Evolutionary conservation across 1,284 basidiomycete species (phyloP), one percentile per base, ranked within the genome.

Genomic region (Ceratobasidium sp.): DNA sequence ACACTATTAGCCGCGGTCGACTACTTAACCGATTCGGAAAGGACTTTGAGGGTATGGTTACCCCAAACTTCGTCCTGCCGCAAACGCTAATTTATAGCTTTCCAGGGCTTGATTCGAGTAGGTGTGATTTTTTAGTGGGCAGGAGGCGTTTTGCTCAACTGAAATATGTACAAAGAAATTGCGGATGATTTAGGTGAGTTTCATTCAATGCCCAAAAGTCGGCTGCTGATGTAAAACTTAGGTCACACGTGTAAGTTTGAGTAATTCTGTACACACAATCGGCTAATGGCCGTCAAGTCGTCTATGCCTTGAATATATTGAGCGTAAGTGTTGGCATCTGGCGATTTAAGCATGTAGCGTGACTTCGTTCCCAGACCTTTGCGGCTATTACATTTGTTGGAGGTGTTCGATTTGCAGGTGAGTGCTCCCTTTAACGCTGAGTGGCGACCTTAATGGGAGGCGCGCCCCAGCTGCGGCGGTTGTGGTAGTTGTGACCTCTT

Each of bases 21-120:
- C 83, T 96, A 6, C 83, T 96, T 46, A 96, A 96, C 80, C 87
- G 95, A 46, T 97, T 98, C 79, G 94, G 95, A 53, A 97, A 98
- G 81, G 96, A 98, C 80, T 94, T 97, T 75, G 95, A 98, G 84
- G 92, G 90, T 89, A 76, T n/a, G 78, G 43, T 34, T 34, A 34
- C 8, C 34, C 2, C 34, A 34, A 8, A 34, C 34, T 34, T 34
- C 34, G 34, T 8, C 34, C 34, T 34, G 2, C 34, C 34, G 34
- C 34, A 34, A 34, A 8, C 34, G 8, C 34, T 34, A 34, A 34
- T 34, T 34, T 8, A 34, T 2, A 8, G 2, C 16, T 66, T 62
- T 62, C n/a, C 66, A 92, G 91, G 91, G 31, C 89, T 97, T 66
- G 95, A 98, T 81, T 95, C 93, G 6, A 74, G 71, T 73, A 51